These are phyloP conservation scores for Ceratobasidium sp. DNA, from an alignment of 1,284 basidiomycete species.

Conservation along the genomic window DNA sequence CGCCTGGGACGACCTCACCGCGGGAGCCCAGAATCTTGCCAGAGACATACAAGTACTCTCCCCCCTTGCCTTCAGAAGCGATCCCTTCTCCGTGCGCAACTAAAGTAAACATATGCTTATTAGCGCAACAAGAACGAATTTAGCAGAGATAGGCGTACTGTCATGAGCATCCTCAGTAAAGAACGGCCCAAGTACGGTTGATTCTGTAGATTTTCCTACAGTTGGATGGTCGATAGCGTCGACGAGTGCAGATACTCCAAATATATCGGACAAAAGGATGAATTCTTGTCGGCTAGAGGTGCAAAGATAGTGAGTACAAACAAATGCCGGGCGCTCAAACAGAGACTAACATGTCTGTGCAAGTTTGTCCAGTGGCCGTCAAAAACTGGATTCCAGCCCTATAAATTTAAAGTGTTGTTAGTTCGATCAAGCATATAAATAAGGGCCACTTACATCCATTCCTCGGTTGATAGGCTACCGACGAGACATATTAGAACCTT, in stretches of 20 bases:
- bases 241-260: conserved; percentile 84
- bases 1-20: conserved; percentile 76
- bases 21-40: conserved; percentile 75
- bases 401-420: conserved; percentile 18
- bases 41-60: conserved; percentile 82
- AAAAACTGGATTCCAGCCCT: conserved; percentile 78
- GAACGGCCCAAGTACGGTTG: conserved; percentile 87
- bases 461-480: conserved; percentile 77
- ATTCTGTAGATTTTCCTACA: conserved; percentile 75
- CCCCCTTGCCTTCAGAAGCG: conserved; percentile 83
- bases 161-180: conserved; percentile 84
- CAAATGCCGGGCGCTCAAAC: conserved; percentile 4
- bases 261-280: conserved; percentile 83
- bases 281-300: conserved; percentile 78
- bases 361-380: conserved; percentile 79
- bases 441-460: conserved; percentile 75
- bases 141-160: conserved; percentile 61
- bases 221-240: conserved; percentile 83
- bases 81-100: conserved; percentile 74
- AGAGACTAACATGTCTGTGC: conserved; percentile 65
- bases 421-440: background rate
- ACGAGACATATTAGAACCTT: background rate
- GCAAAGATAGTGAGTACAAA: background rate
- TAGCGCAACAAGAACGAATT: background rate
- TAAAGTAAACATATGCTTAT: conserved; percentile 52